Conservation (phyloP, 1,284 basidiomycete genomes). For the Neolentinus lepideus region DNA sequence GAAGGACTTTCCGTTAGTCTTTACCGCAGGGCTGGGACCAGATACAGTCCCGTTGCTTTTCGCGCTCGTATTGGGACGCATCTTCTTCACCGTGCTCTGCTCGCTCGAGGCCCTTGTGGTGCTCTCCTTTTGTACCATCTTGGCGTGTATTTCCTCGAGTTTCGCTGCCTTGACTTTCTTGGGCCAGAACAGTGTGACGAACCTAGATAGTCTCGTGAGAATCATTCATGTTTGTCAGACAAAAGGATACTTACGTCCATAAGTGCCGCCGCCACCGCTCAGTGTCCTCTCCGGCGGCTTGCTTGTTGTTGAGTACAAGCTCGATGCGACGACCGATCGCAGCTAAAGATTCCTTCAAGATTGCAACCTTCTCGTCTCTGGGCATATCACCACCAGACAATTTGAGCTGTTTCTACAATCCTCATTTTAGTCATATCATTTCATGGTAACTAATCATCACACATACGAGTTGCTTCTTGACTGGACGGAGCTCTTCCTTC, state of each 20-base stretch:
- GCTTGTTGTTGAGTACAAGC: conserved; percentile 70
- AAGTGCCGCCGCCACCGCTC: conserved; percentile 90
- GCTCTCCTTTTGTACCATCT: conserved; percentile 84
- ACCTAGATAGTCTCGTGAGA: conserved; percentile 34
- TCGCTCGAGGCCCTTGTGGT: conserved; percentile 43
- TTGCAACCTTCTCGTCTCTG: conserved; percentile 91
- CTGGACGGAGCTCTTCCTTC: conserved; percentile 94
- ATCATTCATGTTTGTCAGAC: not conserved
- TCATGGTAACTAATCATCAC: too few species aligned
- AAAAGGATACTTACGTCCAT: conserved; percentile 73
- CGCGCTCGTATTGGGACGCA: conserved; percentile 34
- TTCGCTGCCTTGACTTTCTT: conserved; percentile 91
- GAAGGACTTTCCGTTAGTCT: conserved; percentile 46
- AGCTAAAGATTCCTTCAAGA: conserved; percentile 92
- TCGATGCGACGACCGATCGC: conserved; percentile 94
- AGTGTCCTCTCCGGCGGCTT: conserved; percentile 68
- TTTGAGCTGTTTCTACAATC: conserved; percentile 84
- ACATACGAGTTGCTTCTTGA: conserved; percentile 91
- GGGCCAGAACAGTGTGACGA: conserved; percentile 95
- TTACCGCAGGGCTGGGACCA: conserved; percentile 12
- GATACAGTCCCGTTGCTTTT: conserved; percentile 28
- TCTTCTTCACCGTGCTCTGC: conserved; percentile 41
- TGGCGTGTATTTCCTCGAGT: conserved; percentile 88
- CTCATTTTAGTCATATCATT: too few species aligned
- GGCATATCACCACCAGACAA: conserved; percentile 88